Evolutionary conservation across 495 filamentous ascomycete species (phyloP).

Genomic region (Amorphotheca resinae): DNA sequence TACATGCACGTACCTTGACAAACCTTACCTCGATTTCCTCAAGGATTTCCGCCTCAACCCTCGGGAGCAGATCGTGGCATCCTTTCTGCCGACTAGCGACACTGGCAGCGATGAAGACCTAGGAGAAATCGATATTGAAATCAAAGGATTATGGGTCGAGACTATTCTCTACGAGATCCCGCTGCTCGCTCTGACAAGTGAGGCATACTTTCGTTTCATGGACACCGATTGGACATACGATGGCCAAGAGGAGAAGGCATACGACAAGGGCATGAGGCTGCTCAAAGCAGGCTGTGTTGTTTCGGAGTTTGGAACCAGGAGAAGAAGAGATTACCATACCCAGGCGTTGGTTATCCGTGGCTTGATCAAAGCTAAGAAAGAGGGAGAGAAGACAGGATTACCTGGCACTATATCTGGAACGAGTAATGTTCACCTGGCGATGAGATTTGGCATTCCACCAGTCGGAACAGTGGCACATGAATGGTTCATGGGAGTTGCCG

Average conservation of each 20-base stretch:
- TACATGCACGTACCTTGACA: constrained; percentile 70
- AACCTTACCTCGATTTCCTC: constrained; percentile 68
- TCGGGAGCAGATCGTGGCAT: constrained; percentile 59
- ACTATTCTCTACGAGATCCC: constrained; percentile 98
- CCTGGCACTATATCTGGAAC: constrained; percentile 70
- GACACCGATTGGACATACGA: constrained; percentile 80
- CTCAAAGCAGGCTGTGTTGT: constrained; percentile 74
- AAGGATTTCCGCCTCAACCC: constrained; percentile 69
- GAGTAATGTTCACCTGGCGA: constrained; percentile 94
- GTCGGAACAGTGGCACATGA: constrained; percentile 95
- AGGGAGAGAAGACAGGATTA: constrained; percentile 47
- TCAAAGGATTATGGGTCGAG: constrained; percentile 79
- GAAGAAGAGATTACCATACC: constrained; percentile 84
- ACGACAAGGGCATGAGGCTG: constrained; percentile 60
- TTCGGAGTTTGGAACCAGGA: constrained; percentile 85
- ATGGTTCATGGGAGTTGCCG: constrained; percentile 98
- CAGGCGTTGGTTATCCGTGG: constrained; percentile 86
- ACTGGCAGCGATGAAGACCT: constrained; percentile 53
- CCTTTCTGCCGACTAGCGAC: constrained; percentile 53
- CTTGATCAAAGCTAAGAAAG: constrained; percentile 56
- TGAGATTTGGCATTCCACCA: constrained; percentile 70
- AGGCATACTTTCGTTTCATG: constrained; percentile 94
- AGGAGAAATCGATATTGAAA: constrained; percentile 60
- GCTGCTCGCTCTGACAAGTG: constrained; percentile 77
- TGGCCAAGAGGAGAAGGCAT: constrained; percentile 73